Evolutionary conservation across 2,329 filamentous ascomycete genomes (phyloP).

Genomic region (Colletotrichum sp.): DNA sequence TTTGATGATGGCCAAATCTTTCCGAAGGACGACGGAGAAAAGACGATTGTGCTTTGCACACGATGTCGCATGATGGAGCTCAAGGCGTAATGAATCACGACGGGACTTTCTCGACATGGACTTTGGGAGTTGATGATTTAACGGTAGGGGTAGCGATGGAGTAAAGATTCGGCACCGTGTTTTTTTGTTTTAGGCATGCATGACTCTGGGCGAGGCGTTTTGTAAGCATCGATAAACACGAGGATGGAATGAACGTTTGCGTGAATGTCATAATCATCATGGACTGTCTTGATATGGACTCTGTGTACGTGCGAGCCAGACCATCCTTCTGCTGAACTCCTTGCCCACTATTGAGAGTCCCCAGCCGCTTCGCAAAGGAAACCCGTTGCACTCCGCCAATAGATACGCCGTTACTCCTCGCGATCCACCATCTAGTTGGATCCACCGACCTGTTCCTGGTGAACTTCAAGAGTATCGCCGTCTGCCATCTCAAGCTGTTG

Average conservation of each 20-base stretch:
- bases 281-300: slow-evolving; percentile 2
- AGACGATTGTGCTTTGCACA: slow-evolving; percentile 61
- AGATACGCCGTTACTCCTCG: not conserved
- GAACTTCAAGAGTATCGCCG: slow-evolving; percentile 94
- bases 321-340: slow-evolving; percentile 1
- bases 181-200: not conserved
- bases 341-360: not conserved
- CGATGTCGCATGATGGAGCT: slow-evolving; percentile 64
- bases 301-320: not conserved
- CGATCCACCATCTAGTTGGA: not conserved
- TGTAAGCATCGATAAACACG: not conserved
- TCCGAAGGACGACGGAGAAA: slow-evolving; percentile 48
- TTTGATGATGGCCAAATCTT: slow-evolving; percentile 73
- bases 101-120: not conserved
- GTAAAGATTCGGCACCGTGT: not conserved
- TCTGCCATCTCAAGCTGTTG: slow-evolving; percentile 92
- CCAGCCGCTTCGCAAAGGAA: slow-evolving; percentile 3
- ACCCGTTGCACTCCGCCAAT: not conserved
- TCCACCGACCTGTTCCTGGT: slow-evolving; percentile 97
- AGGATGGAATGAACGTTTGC: not conserved
- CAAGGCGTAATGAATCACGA: slow-evolving; percentile 48
- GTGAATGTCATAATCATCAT: slow-evolving; percentile 21
- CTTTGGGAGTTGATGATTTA: not conserved
- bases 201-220: not conserved
- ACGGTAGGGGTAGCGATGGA: not conserved